phyloP scores from a whole-genome alignment of 495 filamentous ascomycete species.

The Tuber melanosporum region DNA sequence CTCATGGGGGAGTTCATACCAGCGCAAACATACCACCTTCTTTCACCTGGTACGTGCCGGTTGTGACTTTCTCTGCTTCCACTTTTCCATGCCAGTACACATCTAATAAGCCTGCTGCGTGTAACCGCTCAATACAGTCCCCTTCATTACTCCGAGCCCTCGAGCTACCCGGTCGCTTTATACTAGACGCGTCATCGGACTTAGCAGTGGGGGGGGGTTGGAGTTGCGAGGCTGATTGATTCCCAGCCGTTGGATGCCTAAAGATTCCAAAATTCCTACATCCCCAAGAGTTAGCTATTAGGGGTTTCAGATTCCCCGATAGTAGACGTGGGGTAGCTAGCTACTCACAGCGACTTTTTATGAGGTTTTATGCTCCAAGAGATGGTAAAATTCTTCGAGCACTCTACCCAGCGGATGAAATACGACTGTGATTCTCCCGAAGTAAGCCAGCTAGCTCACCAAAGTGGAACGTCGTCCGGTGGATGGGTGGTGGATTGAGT shows the following conservation, averaged over 20 bases:
- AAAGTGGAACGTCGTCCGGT: not conserved
- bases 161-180: slow-evolving; percentile 38
- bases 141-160: slow-evolving; percentile 42
- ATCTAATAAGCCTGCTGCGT: slow-evolving; percentile 73
- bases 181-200: slow-evolving; percentile 40
- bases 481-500: slow-evolving; percentile 11
- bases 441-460: not conserved
- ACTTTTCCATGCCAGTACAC: slow-evolving; percentile 90
- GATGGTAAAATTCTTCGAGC: slow-evolving; percentile 80
- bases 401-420: slow-evolving; percentile 93
- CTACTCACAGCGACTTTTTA: slow-evolving; percentile 76
- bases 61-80: slow-evolving; percentile 91
- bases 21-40: slow-evolving; percentile 91
- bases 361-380: slow-evolving; percentile 97
- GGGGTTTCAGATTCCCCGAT: not conserved
- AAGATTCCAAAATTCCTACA: slow-evolving; percentile 86
- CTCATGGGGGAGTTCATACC: slow-evolving; percentile 39
- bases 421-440: slow-evolving; percentile 61
- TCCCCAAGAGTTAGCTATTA: slow-evolving; percentile 14
- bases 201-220: slow-evolving; percentile 46
- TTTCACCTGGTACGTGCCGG: slow-evolving; percentile 76
- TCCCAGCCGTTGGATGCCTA: slow-evolving; percentile 77
- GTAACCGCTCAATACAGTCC: slow-evolving; percentile 65
- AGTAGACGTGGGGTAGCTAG: slow-evolving; percentile 3
- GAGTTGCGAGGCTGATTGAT: slow-evolving; percentile 51